Percentiles rank a stretch among this genome's conserved stretches.
Conservation (phyloP, 768 basidiomycete genomes). For the Suillus spraguei region DNA sequence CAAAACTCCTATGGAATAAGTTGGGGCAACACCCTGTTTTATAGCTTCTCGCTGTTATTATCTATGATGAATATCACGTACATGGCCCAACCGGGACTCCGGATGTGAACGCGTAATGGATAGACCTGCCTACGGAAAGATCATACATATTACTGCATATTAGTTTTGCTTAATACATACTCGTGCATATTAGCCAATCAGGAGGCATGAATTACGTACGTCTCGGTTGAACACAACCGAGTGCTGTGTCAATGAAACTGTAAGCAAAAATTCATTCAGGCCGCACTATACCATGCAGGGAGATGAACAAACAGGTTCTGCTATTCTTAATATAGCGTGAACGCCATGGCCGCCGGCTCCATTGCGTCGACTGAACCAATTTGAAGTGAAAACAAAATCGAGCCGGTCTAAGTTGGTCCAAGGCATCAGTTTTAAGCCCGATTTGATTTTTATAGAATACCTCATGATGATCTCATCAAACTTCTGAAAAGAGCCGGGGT, state of each 20-base stretch:
- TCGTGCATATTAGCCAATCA: conserved; percentile 12
- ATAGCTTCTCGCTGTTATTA: conserved; percentile 17
- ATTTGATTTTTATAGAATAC: conserved; percentile 1
- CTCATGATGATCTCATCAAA: conserved; percentile 13
- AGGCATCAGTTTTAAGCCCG: conserved; percentile 6
- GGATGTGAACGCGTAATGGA: conserved; percentile 13
- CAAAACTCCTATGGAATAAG: not conserved
- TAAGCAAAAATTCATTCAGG: not conserved
- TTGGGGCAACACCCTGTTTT: conserved; percentile 18
- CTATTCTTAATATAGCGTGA: conserved; percentile 5
- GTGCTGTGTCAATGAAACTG: conserved; percentile 3
- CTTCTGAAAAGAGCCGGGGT: not conserved
- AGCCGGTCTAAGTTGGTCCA: conserved; percentile 7
- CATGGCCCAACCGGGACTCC: conserved; percentile 2
- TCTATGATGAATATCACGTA: conserved; percentile 6
- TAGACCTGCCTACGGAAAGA: conserved; percentile 2
- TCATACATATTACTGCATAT: not conserved
- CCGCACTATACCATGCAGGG: conserved; percentile 17
- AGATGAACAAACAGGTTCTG: not conserved
- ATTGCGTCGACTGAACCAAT: not conserved
- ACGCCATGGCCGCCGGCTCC: conserved; percentile 4
- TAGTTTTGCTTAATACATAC: conserved; percentile 2
- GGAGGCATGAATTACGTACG: not conserved
- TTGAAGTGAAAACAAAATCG: conserved; percentile 2
- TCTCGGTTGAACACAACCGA: not conserved